Conservation (phyloP, 306 rosid species). For the Spatholobus suberectus region DNA sequence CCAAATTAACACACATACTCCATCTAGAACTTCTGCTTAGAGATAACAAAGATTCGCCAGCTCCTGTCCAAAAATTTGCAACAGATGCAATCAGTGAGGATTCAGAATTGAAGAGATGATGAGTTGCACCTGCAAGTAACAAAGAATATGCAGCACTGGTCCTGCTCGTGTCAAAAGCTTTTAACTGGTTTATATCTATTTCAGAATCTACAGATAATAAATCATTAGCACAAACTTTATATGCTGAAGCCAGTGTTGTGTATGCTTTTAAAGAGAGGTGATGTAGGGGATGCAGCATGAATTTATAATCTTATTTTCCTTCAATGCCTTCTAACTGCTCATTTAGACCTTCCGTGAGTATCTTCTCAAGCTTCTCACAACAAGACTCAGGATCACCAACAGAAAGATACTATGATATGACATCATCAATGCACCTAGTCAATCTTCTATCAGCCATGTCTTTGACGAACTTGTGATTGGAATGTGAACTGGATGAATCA, state of each 20-base stretch:
- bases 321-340: conserved; percentile 44
- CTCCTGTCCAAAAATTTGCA: conserved; percentile 70
- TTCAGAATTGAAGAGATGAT: conserved; percentile 71
- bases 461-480: conserved; percentile 33
- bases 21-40: conserved; percentile 60
- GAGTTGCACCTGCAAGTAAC: conserved; percentile 74
- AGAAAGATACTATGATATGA: conserved; percentile 63
- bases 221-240: conserved; percentile 60
- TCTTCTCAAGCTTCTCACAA: conserved; percentile 63
- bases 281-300: conserved; percentile 69
- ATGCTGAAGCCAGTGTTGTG: conserved; percentile 77
- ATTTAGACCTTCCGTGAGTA: conserved; percentile 56
- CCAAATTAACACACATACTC: conserved; percentile 37
- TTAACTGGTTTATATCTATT: conserved; percentile 23
- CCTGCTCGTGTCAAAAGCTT: conserved; percentile 61
- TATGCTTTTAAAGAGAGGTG: conserved; percentile 68
- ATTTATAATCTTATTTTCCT: conserved; percentile 40
- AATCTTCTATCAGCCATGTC: conserved; percentile 54
- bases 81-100: conserved; percentile 67
- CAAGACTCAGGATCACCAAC: conserved; percentile 61
- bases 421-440: conserved; percentile 53
- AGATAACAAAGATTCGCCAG: conserved; percentile 75
- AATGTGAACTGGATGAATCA: conserved; percentile 41
- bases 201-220: conserved; percentile 42
- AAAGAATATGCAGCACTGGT: conserved; percentile 71